These are phyloP conservation scores for Fusarium foetens DNA, from an alignment of 2,329 filamentous ascomycete genomes.

Conservation along the genomic window DNA sequence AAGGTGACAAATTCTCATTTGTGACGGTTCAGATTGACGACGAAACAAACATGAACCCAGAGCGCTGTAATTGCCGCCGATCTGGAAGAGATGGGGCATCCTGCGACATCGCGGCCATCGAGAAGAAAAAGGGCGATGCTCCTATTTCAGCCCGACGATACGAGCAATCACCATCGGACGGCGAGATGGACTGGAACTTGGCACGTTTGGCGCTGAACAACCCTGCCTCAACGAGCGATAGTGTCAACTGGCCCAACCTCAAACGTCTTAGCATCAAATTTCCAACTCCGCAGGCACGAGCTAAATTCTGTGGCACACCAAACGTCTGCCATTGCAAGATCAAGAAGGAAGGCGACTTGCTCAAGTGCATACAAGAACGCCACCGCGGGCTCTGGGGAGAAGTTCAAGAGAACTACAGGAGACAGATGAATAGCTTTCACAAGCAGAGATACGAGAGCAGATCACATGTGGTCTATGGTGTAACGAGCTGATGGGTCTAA, in stretches of 20 bases:
- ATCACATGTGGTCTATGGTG: conserved; percentile 38
- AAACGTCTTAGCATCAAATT: conserved; percentile 49
- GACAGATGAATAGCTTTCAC: conserved; percentile 38
- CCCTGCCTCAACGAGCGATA: conserved; percentile 34
- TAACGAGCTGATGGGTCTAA: conserved; percentile 13
- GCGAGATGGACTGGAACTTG: conserved; percentile 46
- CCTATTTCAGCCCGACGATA: conserved; percentile 44
- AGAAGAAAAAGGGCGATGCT: conserved; percentile 42
- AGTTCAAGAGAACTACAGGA: conserved; percentile 46
- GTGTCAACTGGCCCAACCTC: conserved; percentile 40
- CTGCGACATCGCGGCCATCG: conserved; percentile 42
- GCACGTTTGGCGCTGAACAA: conserved; percentile 46
- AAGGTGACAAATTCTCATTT: conserved; percentile 40
- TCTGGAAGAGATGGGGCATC: conserved; percentile 40
- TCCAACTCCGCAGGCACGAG: conserved; percentile 31
- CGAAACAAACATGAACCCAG: conserved; percentile 48
- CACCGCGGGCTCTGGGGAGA: conserved; percentile 46
- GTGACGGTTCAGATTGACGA: conserved; percentile 49
- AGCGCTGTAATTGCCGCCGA: conserved; percentile 49
- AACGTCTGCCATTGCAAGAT: conserved; percentile 44
- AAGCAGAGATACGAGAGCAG: conserved; percentile 33
- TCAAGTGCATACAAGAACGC: conserved; percentile 38
- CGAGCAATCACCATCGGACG: conserved; percentile 28
- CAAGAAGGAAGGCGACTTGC: conserved; percentile 39
- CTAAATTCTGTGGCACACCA: conserved; percentile 45